Percentiles rank a stretch among this genome's conserved stretches.
Conservation (phyloP, 768 basidiomycete genomes). For the Chalciporus sphaerocephalus region DNA sequence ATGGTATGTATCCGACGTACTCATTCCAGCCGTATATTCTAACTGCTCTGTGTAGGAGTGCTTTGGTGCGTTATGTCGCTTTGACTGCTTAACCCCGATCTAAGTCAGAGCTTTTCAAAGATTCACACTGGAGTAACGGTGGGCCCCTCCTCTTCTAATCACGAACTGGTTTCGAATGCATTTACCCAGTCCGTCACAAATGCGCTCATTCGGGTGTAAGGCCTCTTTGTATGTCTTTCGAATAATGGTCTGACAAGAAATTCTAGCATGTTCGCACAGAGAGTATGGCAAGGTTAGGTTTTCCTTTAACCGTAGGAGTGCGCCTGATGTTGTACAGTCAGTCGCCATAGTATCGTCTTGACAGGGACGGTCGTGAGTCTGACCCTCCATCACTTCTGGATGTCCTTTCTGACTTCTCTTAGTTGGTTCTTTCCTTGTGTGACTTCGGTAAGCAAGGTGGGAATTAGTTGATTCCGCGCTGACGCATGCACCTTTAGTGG, state of each 20-base stretch:
- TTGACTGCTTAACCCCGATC: not conserved
- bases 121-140: conserved; percentile 54
- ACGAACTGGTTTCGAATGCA: not conserved
- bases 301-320: not conserved
- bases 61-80: conserved; percentile 38
- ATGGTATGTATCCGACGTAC: conserved; percentile 35
- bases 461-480: not conserved
- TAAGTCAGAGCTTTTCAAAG: conserved; percentile 25
- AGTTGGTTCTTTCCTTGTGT: conserved; percentile 38
- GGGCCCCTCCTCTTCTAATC: conserved; percentile 17
- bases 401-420: conserved; percentile 3
- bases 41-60: conserved; percentile 36
- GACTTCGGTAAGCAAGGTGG: conserved; percentile 42
- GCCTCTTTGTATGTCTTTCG: not conserved
- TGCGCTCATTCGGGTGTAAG: conserved; percentile 44
- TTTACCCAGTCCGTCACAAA: conserved; percentile 42
- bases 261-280: conserved; percentile 46
- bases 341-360: conserved; percentile 40
- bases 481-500: conserved; percentile 1
- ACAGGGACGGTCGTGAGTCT: conserved; percentile 46
- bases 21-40: not conserved
- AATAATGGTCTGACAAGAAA: not conserved
- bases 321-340: conserved; percentile 34
- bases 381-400: not conserved
- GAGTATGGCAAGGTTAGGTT: conserved; percentile 49